Evolutionary conservation across 1,139 yeast species (phyloP).

Genomic region (Geotrichum carabidarum): DNA sequence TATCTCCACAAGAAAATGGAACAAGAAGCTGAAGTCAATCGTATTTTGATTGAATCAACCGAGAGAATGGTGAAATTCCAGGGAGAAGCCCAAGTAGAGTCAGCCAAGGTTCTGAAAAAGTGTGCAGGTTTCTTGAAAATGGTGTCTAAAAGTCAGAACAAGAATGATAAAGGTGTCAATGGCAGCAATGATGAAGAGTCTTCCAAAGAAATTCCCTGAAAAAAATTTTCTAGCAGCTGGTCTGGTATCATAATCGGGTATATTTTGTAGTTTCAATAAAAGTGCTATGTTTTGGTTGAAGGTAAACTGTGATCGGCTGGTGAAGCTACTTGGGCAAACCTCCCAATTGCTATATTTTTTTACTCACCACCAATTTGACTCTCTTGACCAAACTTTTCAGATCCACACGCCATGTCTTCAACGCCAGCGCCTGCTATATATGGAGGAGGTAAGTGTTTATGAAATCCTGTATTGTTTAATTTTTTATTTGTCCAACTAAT

Average conservation of each 20-base stretch:
- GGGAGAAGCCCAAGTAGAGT: slow-evolving; percentile 12
- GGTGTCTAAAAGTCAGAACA: background rate
- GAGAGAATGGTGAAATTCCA: slow-evolving; percentile 11
- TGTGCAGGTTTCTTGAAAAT: slow-evolving; percentile 2
- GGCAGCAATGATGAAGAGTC: background rate
- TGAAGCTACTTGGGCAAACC: too few relatives aligned
- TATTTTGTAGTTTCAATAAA: too few relatives aligned
- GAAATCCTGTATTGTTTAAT: background rate
- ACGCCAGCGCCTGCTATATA: slow-evolving; percentile 45
- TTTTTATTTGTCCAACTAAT: background rate
- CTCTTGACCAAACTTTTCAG: too few relatives aligned
- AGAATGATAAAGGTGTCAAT: too few relatives aligned
- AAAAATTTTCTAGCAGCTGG: background rate
- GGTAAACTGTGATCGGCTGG: too few relatives aligned
- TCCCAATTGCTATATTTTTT: too few relatives aligned
- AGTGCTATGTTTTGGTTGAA: too few relatives aligned
- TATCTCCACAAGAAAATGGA: slow-evolving; percentile 14
- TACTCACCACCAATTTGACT: too few relatives aligned
- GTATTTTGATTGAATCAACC: slow-evolving; percentile 6
- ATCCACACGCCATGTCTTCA: slow-evolving; percentile 5
- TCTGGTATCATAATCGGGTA: too few relatives aligned
- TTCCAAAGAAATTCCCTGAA: background rate
- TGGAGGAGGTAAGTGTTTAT: slow-evolving; percentile 46
- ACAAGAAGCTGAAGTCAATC: slow-evolving; percentile 15
- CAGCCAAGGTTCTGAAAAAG: slow-evolving; percentile 4